phyloP scores from a whole-genome alignment of 176 grass and related monocot genomes.

The Lolium rigidum region DNA sequence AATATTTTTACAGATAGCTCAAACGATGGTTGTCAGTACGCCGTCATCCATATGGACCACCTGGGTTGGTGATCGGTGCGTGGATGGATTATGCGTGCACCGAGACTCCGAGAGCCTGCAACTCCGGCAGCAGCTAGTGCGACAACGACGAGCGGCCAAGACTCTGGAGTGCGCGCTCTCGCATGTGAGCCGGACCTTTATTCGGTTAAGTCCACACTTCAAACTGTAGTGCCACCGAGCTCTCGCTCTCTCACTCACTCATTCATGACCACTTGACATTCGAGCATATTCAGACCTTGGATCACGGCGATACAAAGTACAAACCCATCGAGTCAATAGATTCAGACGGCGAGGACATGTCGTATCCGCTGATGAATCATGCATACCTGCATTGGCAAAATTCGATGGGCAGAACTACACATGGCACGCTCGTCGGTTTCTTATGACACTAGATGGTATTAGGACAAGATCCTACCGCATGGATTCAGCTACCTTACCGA shows the following conservation, averaged over 20 bases:
- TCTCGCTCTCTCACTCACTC: not conserved
- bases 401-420: not conserved
- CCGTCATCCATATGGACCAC: slow-evolving; percentile 30
- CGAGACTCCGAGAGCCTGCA: not conserved
- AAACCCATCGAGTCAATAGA: not conserved
- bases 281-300: not conserved
- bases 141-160: slow-evolving; percentile 29
- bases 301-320: not conserved
- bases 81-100: slow-evolving; percentile 12
- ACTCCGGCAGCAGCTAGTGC: slow-evolving; percentile 14
- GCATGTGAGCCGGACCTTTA: slow-evolving; percentile 43
- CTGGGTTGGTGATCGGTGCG: slow-evolving; percentile 1
- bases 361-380: not conserved
- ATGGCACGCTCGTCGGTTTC: no score
- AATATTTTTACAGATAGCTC: not conserved
- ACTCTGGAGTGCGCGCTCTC: not conserved
- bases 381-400: not conserved
- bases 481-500: not conserved
- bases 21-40: not conserved
- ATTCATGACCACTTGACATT: slow-evolving; percentile 3
- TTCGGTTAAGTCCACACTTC: not conserved
- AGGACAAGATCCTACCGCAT: no score
- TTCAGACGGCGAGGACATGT: slow-evolving; percentile 9
- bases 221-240: not conserved
- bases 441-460: no score